Conservation (phyloP, 768 basidiomycete species). For the Daedalea quercina region DNA sequence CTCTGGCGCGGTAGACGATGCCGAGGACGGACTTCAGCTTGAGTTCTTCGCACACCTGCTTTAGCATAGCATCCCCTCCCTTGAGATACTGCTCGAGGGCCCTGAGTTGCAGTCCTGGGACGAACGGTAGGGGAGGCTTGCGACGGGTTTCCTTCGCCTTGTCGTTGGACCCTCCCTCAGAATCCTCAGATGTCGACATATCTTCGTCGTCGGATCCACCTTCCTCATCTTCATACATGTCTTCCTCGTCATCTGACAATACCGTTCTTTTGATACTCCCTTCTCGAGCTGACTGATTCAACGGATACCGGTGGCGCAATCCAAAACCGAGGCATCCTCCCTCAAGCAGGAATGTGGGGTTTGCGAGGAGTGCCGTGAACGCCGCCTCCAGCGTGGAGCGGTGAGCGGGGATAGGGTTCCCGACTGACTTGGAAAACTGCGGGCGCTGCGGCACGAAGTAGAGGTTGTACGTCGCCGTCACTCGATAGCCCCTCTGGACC, state of each 20-base stretch:
- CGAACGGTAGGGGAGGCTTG: no score
- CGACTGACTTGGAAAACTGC: background rate
- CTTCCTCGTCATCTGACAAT: no score
- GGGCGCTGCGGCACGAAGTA: no score
- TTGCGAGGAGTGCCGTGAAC: conserved; percentile 23
- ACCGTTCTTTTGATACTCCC: no score
- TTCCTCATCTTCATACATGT: conserved; percentile 6
- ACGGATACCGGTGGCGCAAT: conserved; percentile 25
- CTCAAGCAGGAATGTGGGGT: conserved; percentile 25
- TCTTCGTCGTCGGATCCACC: no score
- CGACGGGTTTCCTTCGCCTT: no score
- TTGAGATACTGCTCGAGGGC: conserved; percentile 4
- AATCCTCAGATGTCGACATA: no score
- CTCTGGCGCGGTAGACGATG: background rate
- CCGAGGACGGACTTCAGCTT: conserved; percentile 1
- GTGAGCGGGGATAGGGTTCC: conserved; percentile 10
- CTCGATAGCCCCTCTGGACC: conserved; percentile 33
- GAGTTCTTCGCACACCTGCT: background rate
- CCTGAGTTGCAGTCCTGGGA: no score
- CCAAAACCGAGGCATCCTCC: conserved; percentile 38
- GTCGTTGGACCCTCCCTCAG: no score
- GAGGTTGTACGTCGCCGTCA: conserved; percentile 42
- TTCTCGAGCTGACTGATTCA: background rate
- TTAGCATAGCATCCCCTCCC: conserved; percentile 4
- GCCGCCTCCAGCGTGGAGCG: conserved; percentile 7